Base-by-base conservation (phyloP, 305 asterid genomes). In the Fraxinus sp. region DNA sequence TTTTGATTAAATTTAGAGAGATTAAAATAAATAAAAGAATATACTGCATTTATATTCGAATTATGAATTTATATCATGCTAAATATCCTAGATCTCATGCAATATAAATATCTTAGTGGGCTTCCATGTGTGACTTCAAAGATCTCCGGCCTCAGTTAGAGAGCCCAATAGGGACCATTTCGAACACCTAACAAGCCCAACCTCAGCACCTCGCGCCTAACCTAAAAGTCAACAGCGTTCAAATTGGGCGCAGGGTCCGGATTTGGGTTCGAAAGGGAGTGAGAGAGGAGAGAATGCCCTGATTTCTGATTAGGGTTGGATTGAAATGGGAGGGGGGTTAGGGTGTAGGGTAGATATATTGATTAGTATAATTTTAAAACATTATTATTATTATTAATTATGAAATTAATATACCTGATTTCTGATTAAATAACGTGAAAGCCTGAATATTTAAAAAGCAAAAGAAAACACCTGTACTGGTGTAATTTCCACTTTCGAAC, bases 191-290 rank as follows among this genome's bases (percentile, higher is more conserved):
- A 26, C 8, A 26, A 66, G 74, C 74, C 74, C 36, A 30, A 30
- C 33, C 33, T 30, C 55, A 46, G 57, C 5, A 14, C 59, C 59
- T 24, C 7, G 30, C 18, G 37, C 18, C 18, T 66, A 66, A 26
- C 36, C 37, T 66, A 26, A 64, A 64, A 57, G 33, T 22, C 33
- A 9, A 64, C 35, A 9, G 33, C 11, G 73, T 64, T 64, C 33
- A 24, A 22, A 64, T 64, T 64, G 70, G 73, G 33, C 11, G 73
- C 33, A 64, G 32, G 35, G 73, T 64, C 73, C 73, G 73, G 35
- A 64, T 64, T 24, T 68, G 35, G 37, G 75, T 68, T 68, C 75
- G 75, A 26, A 68, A n/a, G n/a, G n/a, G n/a, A n/a, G n/a, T n/a
- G n/a, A n/a, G n/a, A n/a, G n/a, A n/a, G n/a, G n/a, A n/a, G n/a